These are phyloP conservation scores for Phaeosphaeria sp. DNA, from an alignment of 2,329 filamentous ascomycete species.

Conservation along the genomic window DNA sequence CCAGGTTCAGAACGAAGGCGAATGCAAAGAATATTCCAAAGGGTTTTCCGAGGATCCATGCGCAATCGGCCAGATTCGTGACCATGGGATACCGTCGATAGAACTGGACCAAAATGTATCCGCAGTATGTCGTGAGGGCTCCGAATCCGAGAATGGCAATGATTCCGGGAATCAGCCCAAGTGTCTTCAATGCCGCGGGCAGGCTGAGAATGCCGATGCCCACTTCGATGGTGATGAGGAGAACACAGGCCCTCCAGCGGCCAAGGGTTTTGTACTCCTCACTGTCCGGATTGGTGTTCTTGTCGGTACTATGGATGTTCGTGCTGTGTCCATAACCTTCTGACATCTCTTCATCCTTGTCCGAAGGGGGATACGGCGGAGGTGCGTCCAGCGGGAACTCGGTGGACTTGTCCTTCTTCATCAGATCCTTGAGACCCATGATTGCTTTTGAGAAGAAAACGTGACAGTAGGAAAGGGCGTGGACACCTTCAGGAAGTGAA, in stretches of 20 bases:
- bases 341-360: constrained; percentile 27
- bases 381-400: constrained; percentile 15
- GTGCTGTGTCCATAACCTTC: constrained; percentile 31
- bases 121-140: constrained; percentile 33
- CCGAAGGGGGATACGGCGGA: constrained; percentile 24
- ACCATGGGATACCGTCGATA: constrained; percentile 35
- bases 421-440: constrained; percentile 35
- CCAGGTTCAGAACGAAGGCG: constrained; percentile 34
- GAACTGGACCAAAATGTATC: constrained; percentile 35
- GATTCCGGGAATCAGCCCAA: constrained; percentile 38
- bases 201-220: constrained; percentile 38
- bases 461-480: not conserved
- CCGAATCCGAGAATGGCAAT: constrained; percentile 40
- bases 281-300: constrained; percentile 20
- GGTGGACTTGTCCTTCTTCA: constrained; percentile 28
- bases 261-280: constrained; percentile 36
- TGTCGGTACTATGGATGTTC: constrained; percentile 32
- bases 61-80: constrained; percentile 39
- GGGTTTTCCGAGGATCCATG: constrained; percentile 14
- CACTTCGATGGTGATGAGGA: constrained; percentile 40
- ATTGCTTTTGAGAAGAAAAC: constrained; percentile 3
- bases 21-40: constrained; percentile 34
- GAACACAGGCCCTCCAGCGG: constrained; percentile 37
- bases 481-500: not conserved
- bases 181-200: constrained; percentile 34